phyloP scores from a whole-genome alignment of 768 basidiomycete species.

The Phaeotremella fagi region DNA sequence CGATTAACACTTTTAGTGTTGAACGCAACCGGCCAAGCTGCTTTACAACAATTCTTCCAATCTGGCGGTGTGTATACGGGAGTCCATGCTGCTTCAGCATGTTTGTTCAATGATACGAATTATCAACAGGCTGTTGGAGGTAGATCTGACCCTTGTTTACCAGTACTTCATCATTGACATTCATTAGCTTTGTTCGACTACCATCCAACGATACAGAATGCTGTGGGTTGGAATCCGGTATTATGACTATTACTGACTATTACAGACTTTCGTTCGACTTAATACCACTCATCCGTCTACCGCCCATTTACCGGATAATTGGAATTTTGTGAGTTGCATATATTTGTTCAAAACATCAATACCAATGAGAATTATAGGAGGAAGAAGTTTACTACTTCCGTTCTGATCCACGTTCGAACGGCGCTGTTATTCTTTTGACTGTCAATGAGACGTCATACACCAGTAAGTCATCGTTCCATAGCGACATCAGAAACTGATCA shows the following conservation, averaged over 20 bases:
- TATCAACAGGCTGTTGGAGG: slow-evolving; percentile 59
- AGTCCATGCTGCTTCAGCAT: slow-evolving; percentile 64
- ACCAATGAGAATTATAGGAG: slow-evolving; percentile 17
- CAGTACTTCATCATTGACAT: neutral
- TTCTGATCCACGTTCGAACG: slow-evolving; percentile 63
- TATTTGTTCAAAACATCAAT: neutral
- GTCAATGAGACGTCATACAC: slow-evolving; percentile 64
- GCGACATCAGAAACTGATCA: slow-evolving; percentile 23
- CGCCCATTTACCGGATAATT: slow-evolving; percentile 50
- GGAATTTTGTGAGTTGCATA: slow-evolving; percentile 40
- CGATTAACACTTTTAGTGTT: slow-evolving; percentile 53
- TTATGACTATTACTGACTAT: neutral
- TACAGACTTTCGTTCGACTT: slow-evolving; percentile 56
- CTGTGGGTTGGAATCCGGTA: slow-evolving; percentile 49
- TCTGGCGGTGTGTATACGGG: slow-evolving; percentile 67
- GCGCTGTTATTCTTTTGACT: slow-evolving; percentile 60
- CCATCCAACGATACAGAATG: slow-evolving; percentile 62
- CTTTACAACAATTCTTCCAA: slow-evolving; percentile 63
- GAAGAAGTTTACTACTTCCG: slow-evolving; percentile 62
- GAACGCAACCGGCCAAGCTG: slow-evolving; percentile 57
- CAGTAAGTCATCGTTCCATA: slow-evolving; percentile 48
- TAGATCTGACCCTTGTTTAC: slow-evolving; percentile 7
- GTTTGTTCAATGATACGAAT: slow-evolving; percentile 58
- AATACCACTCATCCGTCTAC: slow-evolving; percentile 62
- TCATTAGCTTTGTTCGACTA: slow-evolving; percentile 64